Percentiles rank a stretch among this genome's conserved stretches.
Conservation (phyloP, 768 basidiomycete genomes). For the Sistotremastrum suecicum region DNA sequence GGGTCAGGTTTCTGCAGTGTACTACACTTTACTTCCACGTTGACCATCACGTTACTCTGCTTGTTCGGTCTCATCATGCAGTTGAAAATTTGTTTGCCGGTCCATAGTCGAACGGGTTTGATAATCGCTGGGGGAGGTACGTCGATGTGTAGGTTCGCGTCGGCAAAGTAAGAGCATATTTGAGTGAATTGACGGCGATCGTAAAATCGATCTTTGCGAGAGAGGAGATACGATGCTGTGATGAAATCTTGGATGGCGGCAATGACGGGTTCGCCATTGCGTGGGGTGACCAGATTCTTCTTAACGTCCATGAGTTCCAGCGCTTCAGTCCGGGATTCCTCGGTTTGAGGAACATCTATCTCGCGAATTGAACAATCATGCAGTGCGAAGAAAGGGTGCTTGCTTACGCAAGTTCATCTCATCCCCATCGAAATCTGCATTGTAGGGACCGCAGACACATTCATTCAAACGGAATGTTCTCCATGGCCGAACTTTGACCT, state of each 20-base stretch:
- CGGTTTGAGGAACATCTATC: slow-evolving; percentile 93
- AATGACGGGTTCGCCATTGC: slow-evolving; percentile 98
- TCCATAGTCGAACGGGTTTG: slow-evolving; percentile 91
- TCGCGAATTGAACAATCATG: slow-evolving; percentile 2
- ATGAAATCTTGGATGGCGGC: slow-evolving; percentile 99
- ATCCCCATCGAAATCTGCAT: slow-evolving; percentile 98
- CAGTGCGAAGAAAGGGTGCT: slow-evolving; percentile 1
- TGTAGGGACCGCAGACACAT: slow-evolving; percentile 98
- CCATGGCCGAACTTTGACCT: slow-evolving; percentile 93
- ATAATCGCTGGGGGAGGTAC: slow-evolving; percentile 89
- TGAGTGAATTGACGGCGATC: slow-evolving; percentile 92
- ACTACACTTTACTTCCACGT: slow-evolving; percentile 92
- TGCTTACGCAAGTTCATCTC: slow-evolving; percentile 96
- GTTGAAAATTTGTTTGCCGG: slow-evolving; percentile 97
- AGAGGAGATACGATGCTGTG: slow-evolving; percentile 92
- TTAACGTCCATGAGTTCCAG: slow-evolving; percentile 96
- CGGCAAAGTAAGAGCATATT: slow-evolving; percentile 87
- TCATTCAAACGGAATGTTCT: slow-evolving; percentile 94
- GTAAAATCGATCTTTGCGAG: slow-evolving; percentile 84
- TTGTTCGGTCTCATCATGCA: slow-evolving; percentile 92
- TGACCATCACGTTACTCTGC: slow-evolving; percentile 68
- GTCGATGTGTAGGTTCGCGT: slow-evolving; percentile 85
- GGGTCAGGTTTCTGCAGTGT: slow-evolving; percentile 67
- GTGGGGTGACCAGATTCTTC: slow-evolving; percentile 91
- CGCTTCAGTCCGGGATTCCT: slow-evolving; percentile 95